phyloP scores from a whole-genome alignment of 1,139 yeast genomes.

The Blastobotrys apis region DNA sequence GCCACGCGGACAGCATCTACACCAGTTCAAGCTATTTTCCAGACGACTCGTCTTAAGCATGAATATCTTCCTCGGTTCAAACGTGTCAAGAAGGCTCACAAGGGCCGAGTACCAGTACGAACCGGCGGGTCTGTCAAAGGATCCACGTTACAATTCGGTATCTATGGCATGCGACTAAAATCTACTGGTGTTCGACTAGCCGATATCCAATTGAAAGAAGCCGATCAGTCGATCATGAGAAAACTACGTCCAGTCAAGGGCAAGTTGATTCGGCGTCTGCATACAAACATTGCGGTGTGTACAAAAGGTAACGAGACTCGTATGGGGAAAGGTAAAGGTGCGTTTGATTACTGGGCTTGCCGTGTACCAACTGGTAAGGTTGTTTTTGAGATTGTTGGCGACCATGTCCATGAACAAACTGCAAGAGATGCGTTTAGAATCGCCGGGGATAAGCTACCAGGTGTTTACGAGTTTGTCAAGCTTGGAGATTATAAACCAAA shows the following conservation, averaged over 20 bases:
- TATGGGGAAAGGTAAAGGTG: slow-evolving; percentile 99
- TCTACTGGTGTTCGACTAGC: slow-evolving; percentile 80
- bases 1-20: neutral
- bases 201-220: slow-evolving; percentile 90
- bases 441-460: slow-evolving; percentile 91
- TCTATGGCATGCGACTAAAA: slow-evolving; percentile 80
- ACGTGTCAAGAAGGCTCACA: slow-evolving; percentile 68
- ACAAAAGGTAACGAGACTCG: slow-evolving; percentile 97
- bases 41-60: slow-evolving; percentile 56
- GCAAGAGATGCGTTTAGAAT: slow-evolving; percentile 90
- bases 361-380: slow-evolving; percentile 95
- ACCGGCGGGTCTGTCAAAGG: slow-evolving; percentile 95
- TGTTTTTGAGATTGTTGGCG: slow-evolving; percentile 79
- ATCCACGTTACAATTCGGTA: slow-evolving; percentile 73
- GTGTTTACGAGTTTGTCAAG: slow-evolving; percentile 80
- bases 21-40: slow-evolving; percentile 8
- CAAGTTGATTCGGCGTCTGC: slow-evolving; percentile 70
- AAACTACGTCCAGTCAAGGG: slow-evolving; percentile 70
- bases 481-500: slow-evolving; percentile 57
- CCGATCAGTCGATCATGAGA: slow-evolving; percentile 80
- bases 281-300: slow-evolving; percentile 86
- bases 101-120: slow-evolving; percentile 92
- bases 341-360: slow-evolving; percentile 95
- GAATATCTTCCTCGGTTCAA: slow-evolving; percentile 75
- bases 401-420: slow-evolving; percentile 74